A percentile compares a stretch with the other conserved stretches of the same genome.
phyloP scores from a whole-genome alignment of 257 asterid species.

The Henckelia pumila region DNA sequence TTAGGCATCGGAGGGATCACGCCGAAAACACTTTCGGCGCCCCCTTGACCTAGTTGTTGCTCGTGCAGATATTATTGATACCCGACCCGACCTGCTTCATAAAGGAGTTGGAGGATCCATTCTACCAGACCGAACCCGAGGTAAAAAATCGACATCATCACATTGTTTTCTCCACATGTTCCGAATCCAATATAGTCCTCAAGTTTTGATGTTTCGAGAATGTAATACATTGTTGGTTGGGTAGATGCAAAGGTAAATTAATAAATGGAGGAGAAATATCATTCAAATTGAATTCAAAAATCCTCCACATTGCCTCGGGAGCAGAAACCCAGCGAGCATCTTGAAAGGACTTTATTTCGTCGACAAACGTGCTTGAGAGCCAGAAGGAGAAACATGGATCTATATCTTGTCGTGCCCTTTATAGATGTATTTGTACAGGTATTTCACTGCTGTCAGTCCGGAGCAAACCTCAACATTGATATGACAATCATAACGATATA shows the following conservation, averaged over 20 bases:
- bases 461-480: constrained; percentile 21
- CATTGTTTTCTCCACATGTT: too few species aligned
- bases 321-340: constrained; percentile 27
- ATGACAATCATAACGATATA: constrained; percentile 15
- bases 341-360: constrained; percentile 13
- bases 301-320: constrained; percentile 24
- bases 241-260: constrained; percentile 1
- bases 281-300: constrained; percentile 17
- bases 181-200: too few species aligned
- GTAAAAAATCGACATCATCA: too few species aligned
- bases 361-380: background rate
- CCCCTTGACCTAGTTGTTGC: too few species aligned
- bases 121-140: too few species aligned
- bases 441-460: background rate
- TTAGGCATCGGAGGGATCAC: too few species aligned
- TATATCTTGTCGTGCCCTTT: constrained; percentile 13
- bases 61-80: too few species aligned
- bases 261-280: background rate
- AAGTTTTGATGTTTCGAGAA: too few species aligned
- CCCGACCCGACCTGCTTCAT: too few species aligned
- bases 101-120: too few species aligned
- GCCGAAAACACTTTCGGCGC: too few species aligned
- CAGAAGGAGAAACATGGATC: background rate
- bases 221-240: too few species aligned
- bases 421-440: constrained; percentile 20